Conservation (phyloP, 106 monocot species). For the Dioscorea alata region DNA sequence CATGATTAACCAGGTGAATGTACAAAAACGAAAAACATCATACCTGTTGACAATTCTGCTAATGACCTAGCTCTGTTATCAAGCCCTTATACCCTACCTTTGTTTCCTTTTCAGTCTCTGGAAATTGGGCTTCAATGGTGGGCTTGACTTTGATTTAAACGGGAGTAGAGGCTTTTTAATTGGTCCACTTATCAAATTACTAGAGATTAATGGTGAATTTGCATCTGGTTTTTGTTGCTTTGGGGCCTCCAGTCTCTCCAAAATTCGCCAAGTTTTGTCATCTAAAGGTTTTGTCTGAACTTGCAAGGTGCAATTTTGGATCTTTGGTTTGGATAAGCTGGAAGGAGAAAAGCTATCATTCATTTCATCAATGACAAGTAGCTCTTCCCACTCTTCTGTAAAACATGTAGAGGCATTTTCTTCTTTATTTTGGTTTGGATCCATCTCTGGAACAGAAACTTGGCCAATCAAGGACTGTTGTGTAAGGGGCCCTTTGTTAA, state of each 20-base stretch:
- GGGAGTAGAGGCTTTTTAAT: slow-evolving; percentile 48
- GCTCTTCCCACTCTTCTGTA: slow-evolving; percentile 66
- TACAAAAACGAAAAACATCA: no score
- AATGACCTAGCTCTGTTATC: no score
- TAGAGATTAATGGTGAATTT: slow-evolving; percentile 14
- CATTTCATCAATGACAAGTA: slow-evolving; percentile 47
- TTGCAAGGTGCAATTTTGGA: slow-evolving; percentile 1
- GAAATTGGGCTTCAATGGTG: slow-evolving; percentile 59
- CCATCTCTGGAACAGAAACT: slow-evolving; percentile 14
- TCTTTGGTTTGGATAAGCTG: slow-evolving; percentile 9
- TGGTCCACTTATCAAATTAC: neutral
- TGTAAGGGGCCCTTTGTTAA: slow-evolving; percentile 12
- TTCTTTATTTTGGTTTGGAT: slow-evolving; percentile 14
- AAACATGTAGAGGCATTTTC: slow-evolving; percentile 22
- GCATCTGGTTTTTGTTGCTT: slow-evolving; percentile 35
- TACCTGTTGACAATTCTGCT: no score
- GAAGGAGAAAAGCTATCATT: slow-evolving; percentile 17
- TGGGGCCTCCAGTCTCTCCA: slow-evolving; percentile 76
- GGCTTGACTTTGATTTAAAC: slow-evolving; percentile 36
- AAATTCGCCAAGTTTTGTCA: slow-evolving; percentile 69
- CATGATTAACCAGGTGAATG: no score
- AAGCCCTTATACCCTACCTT: neutral
- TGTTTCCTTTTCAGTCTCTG: slow-evolving; percentile 53
- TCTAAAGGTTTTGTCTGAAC: slow-evolving; percentile 34
- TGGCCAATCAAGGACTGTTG: slow-evolving; percentile 13